Evolutionary conservation across 2,329 filamentous ascomycete species (phyloP).

Genomic region (Penicillium sp.): DNA sequence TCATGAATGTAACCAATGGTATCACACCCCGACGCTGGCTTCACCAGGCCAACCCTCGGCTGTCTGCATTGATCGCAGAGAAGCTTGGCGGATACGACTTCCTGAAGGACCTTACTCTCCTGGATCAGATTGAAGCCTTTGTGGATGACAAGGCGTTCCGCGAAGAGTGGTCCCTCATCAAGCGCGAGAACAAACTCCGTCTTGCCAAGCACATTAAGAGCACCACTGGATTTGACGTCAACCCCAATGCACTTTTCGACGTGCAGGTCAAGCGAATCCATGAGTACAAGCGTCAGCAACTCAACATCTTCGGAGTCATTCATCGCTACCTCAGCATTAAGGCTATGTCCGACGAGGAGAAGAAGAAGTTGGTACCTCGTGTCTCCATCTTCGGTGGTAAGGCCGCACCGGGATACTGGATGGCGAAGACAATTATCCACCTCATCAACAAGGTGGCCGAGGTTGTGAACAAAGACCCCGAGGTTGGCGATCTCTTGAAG

Average conservation of each 20-base stretch:
- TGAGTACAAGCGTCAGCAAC: constrained; percentile 98
- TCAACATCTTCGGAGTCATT: constrained; percentile 98
- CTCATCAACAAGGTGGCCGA: constrained; percentile 88
- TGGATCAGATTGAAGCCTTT: constrained; percentile 83
- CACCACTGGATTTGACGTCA: constrained; percentile 76
- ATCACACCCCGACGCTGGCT: constrained; percentile 96
- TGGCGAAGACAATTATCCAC: constrained; percentile 99
- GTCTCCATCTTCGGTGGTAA: constrained; percentile 98
- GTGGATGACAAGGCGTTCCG: constrained; percentile 87
- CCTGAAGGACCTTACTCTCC: constrained; percentile 82
- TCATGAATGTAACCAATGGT: constrained; percentile 97
- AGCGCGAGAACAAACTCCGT: constrained; percentile 91
- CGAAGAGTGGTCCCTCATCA: constrained; percentile 94
- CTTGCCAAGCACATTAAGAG: constrained; percentile 89
- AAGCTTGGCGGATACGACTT: constrained; percentile 83
- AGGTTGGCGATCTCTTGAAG: constrained; percentile 92
- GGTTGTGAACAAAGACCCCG: constrained; percentile 88
- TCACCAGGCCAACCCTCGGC: constrained; percentile 90
- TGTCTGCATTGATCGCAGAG: constrained; percentile 88
- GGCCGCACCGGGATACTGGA: constrained; percentile 98
- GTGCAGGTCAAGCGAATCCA: constrained; percentile 99
- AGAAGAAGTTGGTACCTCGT: constrained; percentile 81
- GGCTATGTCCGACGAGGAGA: constrained; percentile 76
- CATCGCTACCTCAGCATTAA: constrained; percentile 91
- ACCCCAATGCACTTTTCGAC: constrained; percentile 87